Evolutionary conservation across 768 basidiomycete genomes (phyloP).

Genomic region (Multifurca ochricompacta): DNA sequence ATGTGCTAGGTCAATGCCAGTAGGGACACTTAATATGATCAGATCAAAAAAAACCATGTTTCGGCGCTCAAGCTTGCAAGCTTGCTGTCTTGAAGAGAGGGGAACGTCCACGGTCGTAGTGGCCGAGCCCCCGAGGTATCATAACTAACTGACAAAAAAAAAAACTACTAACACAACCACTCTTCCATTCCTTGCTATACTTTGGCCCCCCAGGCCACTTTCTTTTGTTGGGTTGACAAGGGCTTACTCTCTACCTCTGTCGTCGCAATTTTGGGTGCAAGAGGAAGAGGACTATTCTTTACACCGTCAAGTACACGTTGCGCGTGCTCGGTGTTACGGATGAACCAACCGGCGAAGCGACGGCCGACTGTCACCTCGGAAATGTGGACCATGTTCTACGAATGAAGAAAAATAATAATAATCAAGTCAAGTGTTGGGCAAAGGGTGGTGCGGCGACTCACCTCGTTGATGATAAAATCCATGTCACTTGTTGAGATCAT

Average conservation of each 20-base stretch:
- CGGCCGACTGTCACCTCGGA: conserved; percentile 90
- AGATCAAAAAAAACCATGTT: too few species aligned
- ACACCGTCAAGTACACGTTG: conserved; percentile 81
- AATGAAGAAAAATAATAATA: neutral
- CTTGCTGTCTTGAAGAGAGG: too few species aligned
- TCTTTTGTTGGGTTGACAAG: conserved; percentile 11
- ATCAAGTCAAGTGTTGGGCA: neutral
- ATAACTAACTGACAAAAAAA: neutral
- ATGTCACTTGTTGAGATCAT: conserved; percentile 86
- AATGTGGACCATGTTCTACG: conserved; percentile 92
- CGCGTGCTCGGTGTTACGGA: conserved; percentile 89
- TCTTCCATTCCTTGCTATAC: neutral
- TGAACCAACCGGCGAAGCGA: conserved; percentile 95
- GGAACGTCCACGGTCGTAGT: too few species aligned
- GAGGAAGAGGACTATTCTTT: conserved; percentile 47
- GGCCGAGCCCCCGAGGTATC: too few species aligned
- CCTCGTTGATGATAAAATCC: conserved; percentile 93
- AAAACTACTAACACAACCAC: neutral
- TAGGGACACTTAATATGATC: too few species aligned
- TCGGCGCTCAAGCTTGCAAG: too few species aligned
- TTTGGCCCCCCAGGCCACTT: conserved; percentile 18
- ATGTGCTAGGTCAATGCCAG: too few species aligned
- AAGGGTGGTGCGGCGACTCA: conserved; percentile 30
- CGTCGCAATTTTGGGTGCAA: conserved; percentile 2
- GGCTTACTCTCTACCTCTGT: conserved; percentile 12